phyloP scores from a whole-genome alignment of 805 yeast genomes.

The Saccharomycopsis babjevae region DNA sequence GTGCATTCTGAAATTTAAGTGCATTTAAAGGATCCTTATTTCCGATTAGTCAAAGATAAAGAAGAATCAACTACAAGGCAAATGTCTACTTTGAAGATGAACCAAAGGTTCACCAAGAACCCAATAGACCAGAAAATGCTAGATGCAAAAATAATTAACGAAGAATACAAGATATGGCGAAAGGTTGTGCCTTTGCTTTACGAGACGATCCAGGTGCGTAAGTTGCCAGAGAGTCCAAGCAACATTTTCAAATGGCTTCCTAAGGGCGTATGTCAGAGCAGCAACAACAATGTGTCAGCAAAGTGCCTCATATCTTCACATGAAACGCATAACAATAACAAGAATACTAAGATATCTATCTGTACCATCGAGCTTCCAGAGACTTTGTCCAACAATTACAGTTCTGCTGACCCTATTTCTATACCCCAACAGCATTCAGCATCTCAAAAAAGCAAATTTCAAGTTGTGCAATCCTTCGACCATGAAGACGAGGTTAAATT shows the following conservation, averaged over 20 bases:
- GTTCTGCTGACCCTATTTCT: slow-evolving; percentile 18
- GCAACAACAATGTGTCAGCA: slow-evolving; percentile 2
- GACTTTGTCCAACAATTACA: slow-evolving; percentile 27
- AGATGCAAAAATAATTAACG: slow-evolving; percentile 56
- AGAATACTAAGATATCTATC: neutral
- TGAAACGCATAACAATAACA: neutral
- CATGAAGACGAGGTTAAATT: neutral
- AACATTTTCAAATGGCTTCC: slow-evolving; percentile 12
- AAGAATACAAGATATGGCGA: slow-evolving; percentile 76
- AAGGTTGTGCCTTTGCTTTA: slow-evolving; percentile 74
- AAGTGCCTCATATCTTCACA: slow-evolving; percentile 3
- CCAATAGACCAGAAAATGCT: slow-evolving; percentile 35
- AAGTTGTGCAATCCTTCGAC: slow-evolving; percentile 27
- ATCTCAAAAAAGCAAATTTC: slow-evolving; percentile 30
- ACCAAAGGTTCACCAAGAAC: slow-evolving; percentile 16
- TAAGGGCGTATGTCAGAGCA: neutral
- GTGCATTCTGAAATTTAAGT: no score
- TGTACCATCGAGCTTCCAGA: slow-evolving; percentile 27
- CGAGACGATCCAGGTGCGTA: slow-evolving; percentile 59
- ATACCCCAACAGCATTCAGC: slow-evolving; percentile 25
- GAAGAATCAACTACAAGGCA: neutral
- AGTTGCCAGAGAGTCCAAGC: slow-evolving; percentile 7
- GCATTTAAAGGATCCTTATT: no score
- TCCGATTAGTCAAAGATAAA: neutral
- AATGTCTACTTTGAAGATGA: neutral